Percentiles rank a stretch among this genome's conserved stretches.
Evolutionary conservation across 345 rosid genomes (phyloP).

Genomic region (Pistacia atlantica): DNA sequence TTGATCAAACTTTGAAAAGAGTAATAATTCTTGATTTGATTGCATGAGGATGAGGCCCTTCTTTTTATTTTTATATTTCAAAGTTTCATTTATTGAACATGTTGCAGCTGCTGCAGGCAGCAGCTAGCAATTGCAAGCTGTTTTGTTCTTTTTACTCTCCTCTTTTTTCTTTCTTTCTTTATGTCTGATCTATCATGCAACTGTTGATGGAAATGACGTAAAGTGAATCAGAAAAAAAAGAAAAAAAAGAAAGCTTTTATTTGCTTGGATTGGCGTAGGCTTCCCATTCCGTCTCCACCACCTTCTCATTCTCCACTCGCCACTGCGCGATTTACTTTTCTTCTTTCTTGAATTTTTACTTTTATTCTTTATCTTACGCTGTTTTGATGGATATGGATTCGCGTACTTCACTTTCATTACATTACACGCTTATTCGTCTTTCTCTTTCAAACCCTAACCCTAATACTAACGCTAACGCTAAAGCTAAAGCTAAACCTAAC

Average conservation of each 20-base stretch:
- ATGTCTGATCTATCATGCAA: slow-evolving; percentile 21
- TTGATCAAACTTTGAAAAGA: not conserved
- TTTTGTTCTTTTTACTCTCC: not conserved
- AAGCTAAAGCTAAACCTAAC: not conserved
- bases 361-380: slow-evolving; percentile 25
- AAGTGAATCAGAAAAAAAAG: slow-evolving; percentile 19
- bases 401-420: slow-evolving; percentile 9
- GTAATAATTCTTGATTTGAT: not conserved
- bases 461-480: not conserved
- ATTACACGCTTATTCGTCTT: not conserved
- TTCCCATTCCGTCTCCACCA: not conserved
- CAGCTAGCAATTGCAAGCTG: not conserved
- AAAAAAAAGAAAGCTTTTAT: not conserved
- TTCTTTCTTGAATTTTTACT: not conserved
- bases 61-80: not conserved
- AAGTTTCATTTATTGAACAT: slow-evolving; percentile 6
- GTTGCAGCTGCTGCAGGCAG: not conserved
- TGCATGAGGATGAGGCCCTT: not conserved
- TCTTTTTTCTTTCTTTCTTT: not conserved
- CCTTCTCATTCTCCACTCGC: slow-evolving; percentile 6
- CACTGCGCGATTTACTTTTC: not conserved
- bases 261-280: slow-evolving; percentile 14
- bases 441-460: slow-evolving; percentile 11
- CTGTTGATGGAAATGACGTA: slow-evolving; percentile 42
- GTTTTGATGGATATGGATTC: slow-evolving; percentile 31